Percentiles rank a stretch among this genome's conserved stretches.
These are phyloP conservation scores for Discostella stelligera DNA, from an alignment of 352 stramenopile species.

Conservation along the genomic window DNA sequence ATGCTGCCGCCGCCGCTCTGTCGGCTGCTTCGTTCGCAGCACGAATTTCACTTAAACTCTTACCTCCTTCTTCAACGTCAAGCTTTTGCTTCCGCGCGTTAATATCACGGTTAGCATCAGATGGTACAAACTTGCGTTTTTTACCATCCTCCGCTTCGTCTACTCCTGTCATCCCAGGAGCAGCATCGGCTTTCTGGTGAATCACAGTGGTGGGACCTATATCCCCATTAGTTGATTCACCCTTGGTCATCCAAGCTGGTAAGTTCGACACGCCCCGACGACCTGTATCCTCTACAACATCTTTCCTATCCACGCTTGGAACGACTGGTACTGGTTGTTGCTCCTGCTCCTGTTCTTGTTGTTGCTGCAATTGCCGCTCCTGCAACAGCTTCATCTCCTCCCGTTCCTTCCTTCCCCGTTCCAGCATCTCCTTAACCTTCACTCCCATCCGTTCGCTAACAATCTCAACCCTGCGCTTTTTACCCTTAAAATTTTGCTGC, in stretches of 20 bases:
- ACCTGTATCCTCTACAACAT: constrained; percentile 20
- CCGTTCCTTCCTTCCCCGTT: constrained; percentile 35
- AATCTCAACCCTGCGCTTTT: constrained; percentile 51
- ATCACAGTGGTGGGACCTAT: constrained; percentile 6
- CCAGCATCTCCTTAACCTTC: constrained; percentile 53
- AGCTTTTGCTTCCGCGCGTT: constrained; percentile 41
- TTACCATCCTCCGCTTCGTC: constrained; percentile 7
- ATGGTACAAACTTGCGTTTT: constrained; percentile 50
- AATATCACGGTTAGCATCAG: constrained; percentile 47
- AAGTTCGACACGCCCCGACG: constrained; percentile 70
- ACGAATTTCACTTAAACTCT: constrained; percentile 36
- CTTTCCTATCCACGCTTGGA: not conserved
- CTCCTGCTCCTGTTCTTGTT: constrained; percentile 8
- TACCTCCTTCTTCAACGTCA: constrained; percentile 24
- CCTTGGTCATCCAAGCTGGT: constrained; percentile 76
- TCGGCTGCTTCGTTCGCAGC: constrained; percentile 48
- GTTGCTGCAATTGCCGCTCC: constrained; percentile 3
- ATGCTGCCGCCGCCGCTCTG: not conserved
- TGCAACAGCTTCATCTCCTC: constrained; percentile 34
- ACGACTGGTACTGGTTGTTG: not conserved
- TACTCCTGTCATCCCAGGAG: not conserved
- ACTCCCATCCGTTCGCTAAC: constrained; percentile 55
- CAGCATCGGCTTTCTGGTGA: constrained; percentile 10
- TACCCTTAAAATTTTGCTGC: constrained; percentile 54
- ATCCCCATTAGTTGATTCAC: constrained; percentile 28